Evolutionary conservation across 495 filamentous ascomycete genomes (phyloP).

Genomic region (Xylaria telfairii): DNA sequence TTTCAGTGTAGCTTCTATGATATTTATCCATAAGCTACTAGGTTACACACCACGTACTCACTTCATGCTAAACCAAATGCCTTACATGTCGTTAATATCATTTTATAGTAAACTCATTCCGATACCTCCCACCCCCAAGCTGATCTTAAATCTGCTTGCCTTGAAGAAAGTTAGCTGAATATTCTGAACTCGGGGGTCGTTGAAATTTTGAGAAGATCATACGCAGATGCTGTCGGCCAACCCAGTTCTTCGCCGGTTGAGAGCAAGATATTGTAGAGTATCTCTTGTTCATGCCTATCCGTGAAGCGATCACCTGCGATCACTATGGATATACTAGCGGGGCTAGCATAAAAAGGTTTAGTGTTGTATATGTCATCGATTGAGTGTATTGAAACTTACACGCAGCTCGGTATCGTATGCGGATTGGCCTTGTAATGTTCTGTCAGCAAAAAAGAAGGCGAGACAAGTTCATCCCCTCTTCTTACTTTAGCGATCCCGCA

Average conservation of each 20-base stretch:
- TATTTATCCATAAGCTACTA: too few relatives aligned
- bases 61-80: too few relatives aligned
- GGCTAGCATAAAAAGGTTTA: not conserved
- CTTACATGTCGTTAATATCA: too few relatives aligned
- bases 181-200: not conserved
- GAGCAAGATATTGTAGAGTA: not conserved
- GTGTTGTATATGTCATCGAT: too few relatives aligned
- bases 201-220: not conserved
- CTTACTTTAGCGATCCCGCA: slow-evolving; percentile 10
- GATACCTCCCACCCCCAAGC: not conserved
- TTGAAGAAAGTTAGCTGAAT: not conserved
- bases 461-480: not conserved
- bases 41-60: too few relatives aligned
- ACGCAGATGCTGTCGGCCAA: slow-evolving; percentile 3
- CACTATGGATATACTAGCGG: slow-evolving; percentile 10
- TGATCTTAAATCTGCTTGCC: not conserved
- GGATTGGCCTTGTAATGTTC: not conserved
- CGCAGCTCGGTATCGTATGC: not conserved
- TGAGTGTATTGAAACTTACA: not conserved
- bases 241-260: slow-evolving; percentile 3
- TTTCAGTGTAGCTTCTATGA: too few relatives aligned
- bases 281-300: slow-evolving; percentile 20
- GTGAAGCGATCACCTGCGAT: slow-evolving; percentile 22
- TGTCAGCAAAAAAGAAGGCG: not conserved
- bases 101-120: not conserved